phyloP scores from a whole-genome alignment of 2,329 filamentous ascomycete species.

The Trichoderma guizhouense region DNA sequence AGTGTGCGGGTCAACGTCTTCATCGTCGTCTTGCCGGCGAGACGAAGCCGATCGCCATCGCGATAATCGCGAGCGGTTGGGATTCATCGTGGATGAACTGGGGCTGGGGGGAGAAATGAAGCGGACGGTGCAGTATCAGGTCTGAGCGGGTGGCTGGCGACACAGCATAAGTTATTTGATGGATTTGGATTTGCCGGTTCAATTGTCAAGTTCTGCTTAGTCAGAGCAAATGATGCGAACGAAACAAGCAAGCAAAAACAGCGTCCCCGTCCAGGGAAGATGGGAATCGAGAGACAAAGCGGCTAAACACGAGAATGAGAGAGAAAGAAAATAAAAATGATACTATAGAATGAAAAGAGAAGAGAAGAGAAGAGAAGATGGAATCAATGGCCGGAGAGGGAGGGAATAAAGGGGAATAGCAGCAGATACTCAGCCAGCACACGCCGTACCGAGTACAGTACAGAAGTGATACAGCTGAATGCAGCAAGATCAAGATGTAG shows the following conservation, averaged over 20 bases:
- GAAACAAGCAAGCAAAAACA: background rate
- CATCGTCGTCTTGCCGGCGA: background rate
- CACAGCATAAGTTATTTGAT: background rate
- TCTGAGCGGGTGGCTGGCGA: constrained; percentile 3
- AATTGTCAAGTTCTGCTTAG: background rate
- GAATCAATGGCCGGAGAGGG: background rate
- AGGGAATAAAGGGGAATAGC: background rate
- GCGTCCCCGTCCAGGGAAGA: background rate
- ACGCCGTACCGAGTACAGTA: background rate
- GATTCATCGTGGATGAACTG: background rate
- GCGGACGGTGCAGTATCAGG: constrained; percentile 1
- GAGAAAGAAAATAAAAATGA: background rate
- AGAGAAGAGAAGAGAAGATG: background rate
- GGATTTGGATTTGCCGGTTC: background rate
- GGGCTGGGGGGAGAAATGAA: background rate
- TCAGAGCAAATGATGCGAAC: background rate
- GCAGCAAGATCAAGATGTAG: too few relatives aligned
- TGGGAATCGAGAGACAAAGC: background rate
- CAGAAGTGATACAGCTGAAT: too few relatives aligned
- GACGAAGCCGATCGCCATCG: background rate
- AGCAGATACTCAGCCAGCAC: background rate
- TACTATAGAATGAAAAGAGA: background rate
- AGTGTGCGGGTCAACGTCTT: background rate
- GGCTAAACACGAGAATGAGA: background rate
- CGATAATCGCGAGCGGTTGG: background rate